Evolutionary conservation across 305 asterid genomes (phyloP).

Genomic region (Withania somnifera): DNA sequence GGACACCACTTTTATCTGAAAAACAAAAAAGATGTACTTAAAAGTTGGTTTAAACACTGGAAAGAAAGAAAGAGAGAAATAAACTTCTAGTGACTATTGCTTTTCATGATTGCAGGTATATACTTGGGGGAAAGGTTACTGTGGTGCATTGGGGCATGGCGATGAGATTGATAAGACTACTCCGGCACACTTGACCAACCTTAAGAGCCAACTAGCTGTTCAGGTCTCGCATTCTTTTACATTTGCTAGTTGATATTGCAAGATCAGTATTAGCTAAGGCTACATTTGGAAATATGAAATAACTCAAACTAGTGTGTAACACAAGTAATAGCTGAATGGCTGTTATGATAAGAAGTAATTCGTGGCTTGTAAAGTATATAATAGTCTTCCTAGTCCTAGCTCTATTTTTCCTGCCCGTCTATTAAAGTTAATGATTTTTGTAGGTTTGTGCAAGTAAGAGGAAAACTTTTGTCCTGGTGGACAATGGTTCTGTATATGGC

Average conservation of each 20-base stretch:
- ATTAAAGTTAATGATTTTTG: not conserved
- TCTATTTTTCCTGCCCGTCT: not conserved
- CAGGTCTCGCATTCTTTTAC: slow-evolving; percentile 36
- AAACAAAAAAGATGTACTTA: no score
- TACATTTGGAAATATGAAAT: not conserved
- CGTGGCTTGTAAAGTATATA: not conserved
- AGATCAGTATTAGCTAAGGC: not conserved
- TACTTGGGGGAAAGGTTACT: slow-evolving; percentile 91
- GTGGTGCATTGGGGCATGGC: slow-evolving; percentile 84
- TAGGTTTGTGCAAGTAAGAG: slow-evolving; percentile 85
- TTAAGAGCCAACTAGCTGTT: slow-evolving; percentile 47
- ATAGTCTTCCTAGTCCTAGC: not conserved
- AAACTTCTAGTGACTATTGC: not conserved
- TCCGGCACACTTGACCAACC: slow-evolving; percentile 42
- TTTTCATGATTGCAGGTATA: slow-evolving; percentile 38
- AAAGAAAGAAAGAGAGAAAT: not conserved
- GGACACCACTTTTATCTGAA: no score
- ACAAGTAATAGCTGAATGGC: not conserved
- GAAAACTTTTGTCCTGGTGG: slow-evolving; percentile 61
- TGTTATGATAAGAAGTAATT: not conserved
- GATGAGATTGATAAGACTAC: slow-evolving; percentile 72
- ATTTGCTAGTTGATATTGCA: not conserved
- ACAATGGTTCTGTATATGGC: slow-evolving; percentile 59
- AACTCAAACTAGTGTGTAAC: not conserved
- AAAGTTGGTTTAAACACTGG: not conserved